A percentile compares a stretch with the other conserved stretches of the same genome.
phyloP scores from a whole-genome alignment of 192 early-diverging fungal species.

The Backusella psychrophila region DNA sequence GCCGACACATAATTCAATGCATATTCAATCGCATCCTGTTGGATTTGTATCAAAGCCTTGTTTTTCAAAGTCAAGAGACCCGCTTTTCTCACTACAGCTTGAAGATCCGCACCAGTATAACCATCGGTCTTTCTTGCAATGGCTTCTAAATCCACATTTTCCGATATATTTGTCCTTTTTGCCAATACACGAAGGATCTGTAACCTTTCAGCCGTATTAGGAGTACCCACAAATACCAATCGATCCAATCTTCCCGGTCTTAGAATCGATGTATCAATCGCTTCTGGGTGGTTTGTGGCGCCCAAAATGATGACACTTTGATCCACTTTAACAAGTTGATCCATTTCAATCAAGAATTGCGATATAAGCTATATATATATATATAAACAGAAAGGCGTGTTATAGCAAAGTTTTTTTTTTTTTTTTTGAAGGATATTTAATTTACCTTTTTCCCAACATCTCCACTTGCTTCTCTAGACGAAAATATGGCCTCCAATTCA shows the following conservation, averaged over 20 bases:
- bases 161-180: slow-evolving; percentile 28
- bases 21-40: slow-evolving; percentile 7
- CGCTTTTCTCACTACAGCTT: slow-evolving; percentile 57
- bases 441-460: slow-evolving; percentile 66
- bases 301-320: slow-evolving; percentile 72
- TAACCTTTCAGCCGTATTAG: slow-evolving; percentile 52
- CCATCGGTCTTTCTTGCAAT: slow-evolving; percentile 51
- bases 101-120: slow-evolving; percentile 68
- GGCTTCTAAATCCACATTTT: slow-evolving; percentile 32
- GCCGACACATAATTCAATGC: slow-evolving; percentile 8
- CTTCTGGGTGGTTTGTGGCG: slow-evolving; percentile 80
- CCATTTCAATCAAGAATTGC: slow-evolving; percentile 79
- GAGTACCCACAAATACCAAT: slow-evolving; percentile 66
- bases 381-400: background rate
- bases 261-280: slow-evolving; percentile 75
- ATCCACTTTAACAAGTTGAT: slow-evolving; percentile 51
- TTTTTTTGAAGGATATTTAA: background rate
- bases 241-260: slow-evolving; percentile 87
- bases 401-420: background rate
- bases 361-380: slow-evolving; percentile 54
- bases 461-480: slow-evolving; percentile 62
- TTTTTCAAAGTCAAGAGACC: slow-evolving; percentile 49
- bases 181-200: slow-evolving; percentile 62
- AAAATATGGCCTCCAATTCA: slow-evolving; percentile 91
- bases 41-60: background rate